phyloP scores from a whole-genome alignment of 2,329 filamentous ascomycete genomes.

The Alternaria sp. region DNA sequence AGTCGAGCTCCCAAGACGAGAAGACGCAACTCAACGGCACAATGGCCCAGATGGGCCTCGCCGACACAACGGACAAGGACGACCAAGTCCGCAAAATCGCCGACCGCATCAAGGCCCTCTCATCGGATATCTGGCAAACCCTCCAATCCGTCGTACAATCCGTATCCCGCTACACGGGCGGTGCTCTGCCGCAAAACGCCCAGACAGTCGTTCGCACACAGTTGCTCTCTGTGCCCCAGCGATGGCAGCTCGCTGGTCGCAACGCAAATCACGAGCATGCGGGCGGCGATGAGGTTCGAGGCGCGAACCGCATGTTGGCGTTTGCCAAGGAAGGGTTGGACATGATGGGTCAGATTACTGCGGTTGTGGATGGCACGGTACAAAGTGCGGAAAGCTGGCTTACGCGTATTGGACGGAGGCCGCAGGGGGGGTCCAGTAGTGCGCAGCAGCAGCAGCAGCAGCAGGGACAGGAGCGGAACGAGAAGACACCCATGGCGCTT shows the following conservation, averaged over 20 bases:
- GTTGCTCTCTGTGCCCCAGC: constrained; percentile 81
- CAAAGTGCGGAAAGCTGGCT: constrained; percentile 93
- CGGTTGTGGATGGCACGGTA: constrained; percentile 87
- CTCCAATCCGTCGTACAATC: constrained; percentile 82
- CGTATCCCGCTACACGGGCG: constrained; percentile 90
- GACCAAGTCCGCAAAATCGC: constrained; percentile 68
- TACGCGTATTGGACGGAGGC: constrained; percentile 69
- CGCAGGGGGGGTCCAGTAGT: constrained; percentile 7
- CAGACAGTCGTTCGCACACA: constrained; percentile 82
- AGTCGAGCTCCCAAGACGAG: constrained; percentile 29
- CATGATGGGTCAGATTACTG: constrained; percentile 91
- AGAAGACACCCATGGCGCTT: constrained; percentile 29
- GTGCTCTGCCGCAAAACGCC: constrained; percentile 88
- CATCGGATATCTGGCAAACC: constrained; percentile 59
- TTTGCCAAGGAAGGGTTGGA: constrained; percentile 90
- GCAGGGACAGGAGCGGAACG: constrained; percentile 6
- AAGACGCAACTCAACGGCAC: constrained; percentile 25
- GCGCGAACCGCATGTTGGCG: constrained; percentile 79
- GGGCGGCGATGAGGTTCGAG: constrained; percentile 57
- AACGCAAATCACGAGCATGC: constrained; percentile 36
- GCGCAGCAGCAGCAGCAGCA: background rate
- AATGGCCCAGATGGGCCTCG: constrained; percentile 29
- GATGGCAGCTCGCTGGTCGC: constrained; percentile 77
- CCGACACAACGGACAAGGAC: constrained; percentile 38
- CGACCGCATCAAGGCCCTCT: constrained; percentile 75